A percentile compares a stretch with the other conserved stretches of the same genome.
These are phyloP conservation scores for Acidiella bohemica DNA, from an alignment of 495 filamentous ascomycete species.

Conservation along the genomic window DNA sequence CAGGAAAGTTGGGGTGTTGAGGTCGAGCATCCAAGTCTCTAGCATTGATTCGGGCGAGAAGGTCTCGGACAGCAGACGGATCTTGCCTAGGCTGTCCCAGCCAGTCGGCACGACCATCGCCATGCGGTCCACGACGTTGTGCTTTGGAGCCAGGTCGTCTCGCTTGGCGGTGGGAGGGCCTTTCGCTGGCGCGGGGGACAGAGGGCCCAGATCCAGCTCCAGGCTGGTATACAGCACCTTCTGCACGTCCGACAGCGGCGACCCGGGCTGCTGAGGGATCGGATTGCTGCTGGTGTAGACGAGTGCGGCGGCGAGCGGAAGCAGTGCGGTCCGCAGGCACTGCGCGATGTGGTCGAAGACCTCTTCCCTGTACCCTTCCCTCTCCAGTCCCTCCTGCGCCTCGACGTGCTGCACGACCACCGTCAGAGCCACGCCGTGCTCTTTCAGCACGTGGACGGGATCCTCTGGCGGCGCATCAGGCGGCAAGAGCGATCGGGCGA, in stretches of 20 bases:
- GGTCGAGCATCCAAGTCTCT: slow-evolving; percentile 19
- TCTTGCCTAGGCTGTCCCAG: slow-evolving; percentile 99
- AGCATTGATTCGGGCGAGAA: slow-evolving; percentile 66
- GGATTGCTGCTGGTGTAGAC: slow-evolving; percentile 10
- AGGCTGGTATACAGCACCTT: slow-evolving; percentile 14
- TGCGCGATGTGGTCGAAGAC: slow-evolving; percentile 22
- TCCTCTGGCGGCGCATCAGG: slow-evolving; percentile 1
- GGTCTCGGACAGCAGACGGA: slow-evolving; percentile 80
- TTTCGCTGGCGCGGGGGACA: slow-evolving; percentile 8
- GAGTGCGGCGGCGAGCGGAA: slow-evolving; percentile 14
- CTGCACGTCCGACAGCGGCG: slow-evolving; percentile 11
- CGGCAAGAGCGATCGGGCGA: slow-evolving; percentile 7
- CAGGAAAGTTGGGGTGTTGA: background rate
- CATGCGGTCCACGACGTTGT: slow-evolving; percentile 92
- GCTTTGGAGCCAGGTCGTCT: slow-evolving; percentile 47
- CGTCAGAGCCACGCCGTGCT: slow-evolving; percentile 6
- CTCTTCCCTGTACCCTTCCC: slow-evolving; percentile 20
- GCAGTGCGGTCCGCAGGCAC: slow-evolving; percentile 16
- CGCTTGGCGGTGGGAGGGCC: background rate
- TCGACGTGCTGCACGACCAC: slow-evolving; percentile 16
- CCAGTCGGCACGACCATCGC: slow-evolving; percentile 88
- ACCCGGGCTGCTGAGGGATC: slow-evolving; percentile 13
- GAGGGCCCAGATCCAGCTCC: slow-evolving; percentile 10
- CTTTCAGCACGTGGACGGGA: slow-evolving; percentile 15
- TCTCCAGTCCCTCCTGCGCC: slow-evolving; percentile 15